Evolutionary conservation across 2,329 filamentous ascomycete species (phyloP).

Genomic region (Microdochium paspali): DNA sequence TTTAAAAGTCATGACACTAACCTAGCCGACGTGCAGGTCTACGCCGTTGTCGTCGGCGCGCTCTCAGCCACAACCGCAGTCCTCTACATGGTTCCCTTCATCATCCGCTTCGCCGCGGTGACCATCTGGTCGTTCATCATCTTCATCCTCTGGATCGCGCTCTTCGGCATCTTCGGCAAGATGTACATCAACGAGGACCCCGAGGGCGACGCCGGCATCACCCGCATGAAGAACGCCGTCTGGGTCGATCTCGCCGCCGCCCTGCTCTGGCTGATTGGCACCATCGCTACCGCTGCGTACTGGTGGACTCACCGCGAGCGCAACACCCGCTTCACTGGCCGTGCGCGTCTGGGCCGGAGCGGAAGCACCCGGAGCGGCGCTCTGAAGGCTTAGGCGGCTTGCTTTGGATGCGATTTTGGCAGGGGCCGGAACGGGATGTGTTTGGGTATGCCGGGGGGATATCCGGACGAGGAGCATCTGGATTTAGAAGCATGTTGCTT

Average conservation of each 20-base stretch:
- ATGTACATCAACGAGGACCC: conserved; percentile 65
- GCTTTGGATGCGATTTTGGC: background rate
- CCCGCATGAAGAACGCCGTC: conserved; percentile 77
- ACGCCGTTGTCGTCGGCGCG: conserved; percentile 60
- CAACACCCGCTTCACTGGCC: conserved; percentile 47
- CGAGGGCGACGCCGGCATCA: conserved; percentile 52
- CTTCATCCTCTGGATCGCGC: conserved; percentile 68
- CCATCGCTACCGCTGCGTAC: conserved; percentile 42
- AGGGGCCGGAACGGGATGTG: no score
- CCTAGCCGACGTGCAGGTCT: conserved; percentile 37
- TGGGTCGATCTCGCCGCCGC: conserved; percentile 73
- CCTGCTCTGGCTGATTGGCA: conserved; percentile 64
- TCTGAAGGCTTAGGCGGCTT: background rate
- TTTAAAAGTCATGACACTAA: conserved; percentile 1
- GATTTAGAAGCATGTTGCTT: no score
- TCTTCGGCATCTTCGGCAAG: conserved; percentile 78
- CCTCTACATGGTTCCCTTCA: conserved; percentile 56
- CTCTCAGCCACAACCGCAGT: conserved; percentile 56
- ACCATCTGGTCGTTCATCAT: conserved; percentile 65
- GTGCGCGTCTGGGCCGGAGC: conserved; percentile 35
- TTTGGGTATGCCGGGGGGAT: no score
- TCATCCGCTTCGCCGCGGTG: conserved; percentile 40
- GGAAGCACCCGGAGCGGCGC: conserved; percentile 4
- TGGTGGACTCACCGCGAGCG: conserved; percentile 48
- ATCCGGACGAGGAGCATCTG: no score